A percentile compares a stretch with the other conserved stretches of the same genome.
These are phyloP conservation scores for Geum urbanum DNA, from an alignment of 306 rosid genomes.

Conservation along the genomic window DNA sequence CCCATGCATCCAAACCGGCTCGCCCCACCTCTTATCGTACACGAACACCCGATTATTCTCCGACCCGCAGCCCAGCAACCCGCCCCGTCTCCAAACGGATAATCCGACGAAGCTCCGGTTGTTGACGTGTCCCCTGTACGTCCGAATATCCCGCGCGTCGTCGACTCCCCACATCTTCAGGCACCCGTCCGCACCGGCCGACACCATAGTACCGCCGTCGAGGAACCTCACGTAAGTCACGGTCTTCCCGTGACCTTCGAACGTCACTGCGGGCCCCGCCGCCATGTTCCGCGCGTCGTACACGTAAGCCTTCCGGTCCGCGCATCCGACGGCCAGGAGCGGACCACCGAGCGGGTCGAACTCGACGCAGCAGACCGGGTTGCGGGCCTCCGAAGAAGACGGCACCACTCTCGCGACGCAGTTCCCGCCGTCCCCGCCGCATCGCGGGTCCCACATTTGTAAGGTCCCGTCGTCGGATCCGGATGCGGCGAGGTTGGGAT, in stretches of 20 bases:
- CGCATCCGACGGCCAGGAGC: slow-evolving; percentile 51
- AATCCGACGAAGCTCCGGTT: slow-evolving; percentile 54
- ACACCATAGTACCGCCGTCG: slow-evolving; percentile 29
- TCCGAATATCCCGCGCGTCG: slow-evolving; percentile 31
- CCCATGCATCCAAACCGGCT: slow-evolving; percentile 51
- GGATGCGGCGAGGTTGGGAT: slow-evolving; percentile 45
- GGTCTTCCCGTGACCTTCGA: slow-evolving; percentile 48
- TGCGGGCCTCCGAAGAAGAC: slow-evolving; percentile 6
- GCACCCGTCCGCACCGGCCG: slow-evolving; percentile 49
- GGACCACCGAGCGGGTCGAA: slow-evolving; percentile 36
- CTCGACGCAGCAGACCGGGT: slow-evolving; percentile 56
- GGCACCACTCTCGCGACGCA: slow-evolving; percentile 42
- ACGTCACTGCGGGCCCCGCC: slow-evolving; percentile 35
- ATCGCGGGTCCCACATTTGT: slow-evolving; percentile 63
- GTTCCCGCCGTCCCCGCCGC: slow-evolving; percentile 23
- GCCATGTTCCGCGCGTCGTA: slow-evolving; percentile 44
- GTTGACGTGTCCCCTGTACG: slow-evolving; percentile 48
- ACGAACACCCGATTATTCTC: slow-evolving; percentile 46
- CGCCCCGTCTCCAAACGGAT: slow-evolving; percentile 50
- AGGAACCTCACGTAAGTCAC: slow-evolving; percentile 48
- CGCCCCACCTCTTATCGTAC: slow-evolving; percentile 53
- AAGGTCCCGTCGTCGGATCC: slow-evolving; percentile 67
- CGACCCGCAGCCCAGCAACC: slow-evolving; percentile 58
- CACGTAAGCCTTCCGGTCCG: slow-evolving; percentile 49
- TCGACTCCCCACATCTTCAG: slow-evolving; percentile 46